Base-by-base conservation (phyloP, 73 alveolate species). In the Stentor roeselii region DNA sequence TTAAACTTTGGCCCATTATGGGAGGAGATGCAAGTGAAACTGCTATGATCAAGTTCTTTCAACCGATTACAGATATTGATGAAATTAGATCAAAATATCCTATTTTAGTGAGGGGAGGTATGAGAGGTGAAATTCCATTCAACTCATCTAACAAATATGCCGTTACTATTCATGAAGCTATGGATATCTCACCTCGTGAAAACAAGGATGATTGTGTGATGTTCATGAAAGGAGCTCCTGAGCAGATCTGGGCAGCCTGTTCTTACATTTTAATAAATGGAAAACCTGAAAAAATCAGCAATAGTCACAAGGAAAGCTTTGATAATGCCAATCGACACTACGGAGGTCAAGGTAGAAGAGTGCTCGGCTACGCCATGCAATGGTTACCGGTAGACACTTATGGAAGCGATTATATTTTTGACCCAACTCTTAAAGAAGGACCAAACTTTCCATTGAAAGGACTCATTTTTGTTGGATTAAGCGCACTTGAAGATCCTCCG, bases 401-500 rank as follows among this genome's bases (percentile, higher is more conserved):
- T 40, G 88, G 84, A 3, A 59, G 78, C 4, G 93, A 88, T 3
- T 67, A 76, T 6, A 39, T 84, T 39, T 87, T 87, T 27, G 58
- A 88, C 76, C 83, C 86, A 27, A 78, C 75, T 74, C 78, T 87
- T 14, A 92, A 83, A 3, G 93, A 87, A 36, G 86, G 89, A 36
- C 87, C 85, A 15, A 91, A 87, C 78, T 92, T 90, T 84, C 93
- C 93, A 14, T 83, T 92, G 88, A 85, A 78, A 58, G 88, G 83
- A 15, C 74, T 94, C 37, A 90, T 97, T 14, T 94, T 95, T 75
- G 91, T 93, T 4, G 99, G 99, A 3, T 85, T 97, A 59, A 90
- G 95, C 35, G 92, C 99, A 6, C 86, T 97, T 80, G 95, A 91
- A 86, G 99, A 97, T 84, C 99, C 99, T 11, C 99, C 99, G 15